phyloP scores from a whole-genome alignment of 139 green algal species.

The Tetradesmus obliquus region DNA sequence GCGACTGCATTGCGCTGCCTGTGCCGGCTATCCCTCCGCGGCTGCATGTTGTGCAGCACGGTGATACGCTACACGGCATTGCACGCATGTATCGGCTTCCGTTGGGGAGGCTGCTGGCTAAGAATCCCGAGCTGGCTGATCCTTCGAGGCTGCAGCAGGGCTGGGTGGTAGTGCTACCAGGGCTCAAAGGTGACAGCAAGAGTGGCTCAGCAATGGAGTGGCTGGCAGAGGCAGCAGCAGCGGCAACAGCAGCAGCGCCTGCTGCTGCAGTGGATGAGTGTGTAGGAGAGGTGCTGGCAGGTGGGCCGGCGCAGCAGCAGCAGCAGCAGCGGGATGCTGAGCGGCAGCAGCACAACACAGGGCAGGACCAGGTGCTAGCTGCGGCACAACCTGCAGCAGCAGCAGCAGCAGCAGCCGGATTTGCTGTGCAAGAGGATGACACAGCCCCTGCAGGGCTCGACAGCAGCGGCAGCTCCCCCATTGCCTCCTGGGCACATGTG shows the following conservation, averaged over 20 bases:
- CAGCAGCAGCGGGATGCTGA: neutral
- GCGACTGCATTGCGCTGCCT: constrained; percentile 41
- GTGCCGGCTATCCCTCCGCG: constrained; percentile 27
- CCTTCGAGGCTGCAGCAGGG: constrained; percentile 18
- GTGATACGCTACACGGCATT: constrained; percentile 23
- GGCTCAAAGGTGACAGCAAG: constrained; percentile 32
- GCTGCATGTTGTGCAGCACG: constrained; percentile 31
- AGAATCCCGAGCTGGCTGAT: constrained; percentile 40
- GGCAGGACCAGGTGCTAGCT: neutral
- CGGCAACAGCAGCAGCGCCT: neutral
- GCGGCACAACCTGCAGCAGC: neutral
- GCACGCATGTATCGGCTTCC: constrained; percentile 2
- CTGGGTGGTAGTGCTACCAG: constrained; percentile 38
- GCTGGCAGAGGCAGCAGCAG: constrained; percentile 5
- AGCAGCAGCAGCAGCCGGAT: neutral
- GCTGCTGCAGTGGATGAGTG: neutral
- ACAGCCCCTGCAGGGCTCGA: neutral
- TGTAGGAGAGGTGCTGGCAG: neutral
- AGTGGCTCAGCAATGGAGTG: neutral
- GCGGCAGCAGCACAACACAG: neutral
- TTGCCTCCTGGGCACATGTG: neutral
- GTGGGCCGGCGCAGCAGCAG: neutral
- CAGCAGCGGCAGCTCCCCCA: neutral
- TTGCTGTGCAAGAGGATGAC: neutral
- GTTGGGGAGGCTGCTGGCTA: constrained; percentile 30